Evolutionary conservation across 2,329 filamentous ascomycete genomes (phyloP).

Genomic region (Aspergillus glaucus): DNA sequence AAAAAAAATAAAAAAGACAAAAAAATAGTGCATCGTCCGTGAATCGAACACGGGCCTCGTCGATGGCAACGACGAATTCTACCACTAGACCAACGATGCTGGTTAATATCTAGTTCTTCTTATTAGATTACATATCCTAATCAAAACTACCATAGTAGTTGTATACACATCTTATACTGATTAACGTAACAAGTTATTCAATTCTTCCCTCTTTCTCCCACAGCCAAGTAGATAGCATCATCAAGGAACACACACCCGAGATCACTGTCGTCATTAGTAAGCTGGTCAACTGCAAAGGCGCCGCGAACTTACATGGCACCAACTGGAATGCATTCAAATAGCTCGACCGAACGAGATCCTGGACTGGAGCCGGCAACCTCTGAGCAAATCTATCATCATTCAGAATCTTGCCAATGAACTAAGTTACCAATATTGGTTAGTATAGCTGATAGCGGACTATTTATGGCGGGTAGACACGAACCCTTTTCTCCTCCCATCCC

Average conservation of each 20-base stretch:
- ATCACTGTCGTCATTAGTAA: not conserved
- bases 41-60: constrained; percentile 44
- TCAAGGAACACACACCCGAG: not conserved
- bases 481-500: not conserved
- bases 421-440: not conserved
- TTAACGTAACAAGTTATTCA: not conserved
- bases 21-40: constrained; percentile 32
- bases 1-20: constrained; percentile 1
- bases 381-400: constrained; percentile 4
- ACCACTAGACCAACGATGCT: constrained; percentile 42
- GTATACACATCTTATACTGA: too few species aligned
- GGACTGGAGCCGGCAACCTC: constrained; percentile 2
- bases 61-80: constrained; percentile 43
- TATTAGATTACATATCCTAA: too few species aligned
- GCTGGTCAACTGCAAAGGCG: not conserved
- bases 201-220: not conserved
- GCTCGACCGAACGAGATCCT: constrained; percentile 4
- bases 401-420: constrained; percentile 8
- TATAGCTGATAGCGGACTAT: too few species aligned
- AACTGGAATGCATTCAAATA: constrained; percentile 8
- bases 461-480: not conserved
- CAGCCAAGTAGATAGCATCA: not conserved
- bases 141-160: too few species aligned
- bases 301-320: constrained; percentile 6
- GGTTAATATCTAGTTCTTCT: too few species aligned